Evolutionary conservation across 352 stramenopile species (phyloP).

Genomic region (Phytophthora rubi): DNA sequence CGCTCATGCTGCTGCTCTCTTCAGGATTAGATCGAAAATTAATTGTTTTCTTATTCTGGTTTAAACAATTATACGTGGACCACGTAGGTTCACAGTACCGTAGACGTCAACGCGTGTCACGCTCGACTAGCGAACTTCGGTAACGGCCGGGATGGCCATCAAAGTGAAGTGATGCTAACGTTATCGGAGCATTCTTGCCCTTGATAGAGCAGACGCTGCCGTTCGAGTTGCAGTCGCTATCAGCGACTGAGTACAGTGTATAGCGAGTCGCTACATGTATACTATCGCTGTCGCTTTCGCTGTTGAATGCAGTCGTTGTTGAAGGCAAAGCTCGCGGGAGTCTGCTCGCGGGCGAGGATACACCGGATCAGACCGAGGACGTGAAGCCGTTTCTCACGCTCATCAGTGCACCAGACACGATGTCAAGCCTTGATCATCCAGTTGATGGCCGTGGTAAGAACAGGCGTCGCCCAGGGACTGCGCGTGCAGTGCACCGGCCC

Average conservation of each 20-base stretch:
- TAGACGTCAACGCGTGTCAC: slow-evolving; percentile 17
- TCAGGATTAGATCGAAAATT: not conserved
- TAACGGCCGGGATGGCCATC: not conserved
- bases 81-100: slow-evolving; percentile 17
- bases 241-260: too few species aligned
- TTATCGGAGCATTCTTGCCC: too few species aligned
- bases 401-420: slow-evolving; percentile 18
- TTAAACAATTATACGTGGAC: not conserved
- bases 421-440: not conserved
- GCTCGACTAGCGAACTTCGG: not conserved
- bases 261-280: too few species aligned
- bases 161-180: not conserved
- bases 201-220: not conserved
- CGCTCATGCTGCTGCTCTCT: slow-evolving; percentile 25
- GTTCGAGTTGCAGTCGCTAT: not conserved
- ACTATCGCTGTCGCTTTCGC: not conserved
- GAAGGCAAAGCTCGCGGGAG: slow-evolving; percentile 9
- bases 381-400: slow-evolving; percentile 41
- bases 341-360: slow-evolving; percentile 32
- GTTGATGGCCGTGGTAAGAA: too few species aligned
- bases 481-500: slow-evolving; percentile 17
- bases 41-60: not conserved
- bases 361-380: slow-evolving; percentile 28
- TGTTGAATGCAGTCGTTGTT: not conserved
- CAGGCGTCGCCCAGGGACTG: not conserved